These are phyloP conservation scores for Nidularia sp. DNA, from an alignment of 768 basidiomycete species.

Conservation along the genomic window DNA sequence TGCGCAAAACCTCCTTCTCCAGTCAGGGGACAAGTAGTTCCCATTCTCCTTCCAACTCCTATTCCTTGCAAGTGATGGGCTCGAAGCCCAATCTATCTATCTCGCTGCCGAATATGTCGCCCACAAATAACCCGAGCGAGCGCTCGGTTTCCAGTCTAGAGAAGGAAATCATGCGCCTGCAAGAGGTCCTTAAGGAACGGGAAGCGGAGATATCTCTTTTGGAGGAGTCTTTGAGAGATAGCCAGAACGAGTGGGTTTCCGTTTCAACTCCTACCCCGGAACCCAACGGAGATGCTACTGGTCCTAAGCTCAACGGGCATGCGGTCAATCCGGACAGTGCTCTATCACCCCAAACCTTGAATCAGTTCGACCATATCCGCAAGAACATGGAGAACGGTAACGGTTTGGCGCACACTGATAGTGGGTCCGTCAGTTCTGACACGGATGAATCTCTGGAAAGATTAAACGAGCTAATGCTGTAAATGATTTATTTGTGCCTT, in stretches of 20 bases:
- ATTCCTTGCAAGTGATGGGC: conserved; percentile 26
- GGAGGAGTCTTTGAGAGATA: conserved; percentile 50
- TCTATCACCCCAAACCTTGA: conserved; percentile 68
- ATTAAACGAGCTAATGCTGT: conserved; percentile 93
- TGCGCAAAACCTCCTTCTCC: conserved; percentile 78
- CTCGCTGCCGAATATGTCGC: conserved; percentile 40
- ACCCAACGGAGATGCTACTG: neutral
- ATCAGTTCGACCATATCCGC: conserved; percentile 73
- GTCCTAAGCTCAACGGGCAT: conserved; percentile 16
- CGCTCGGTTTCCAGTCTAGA: conserved; percentile 84
- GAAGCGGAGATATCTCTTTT: conserved; percentile 85
- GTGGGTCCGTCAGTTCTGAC: conserved; percentile 38
- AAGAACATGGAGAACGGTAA: conserved; percentile 57
- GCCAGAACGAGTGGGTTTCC: conserved; percentile 17
- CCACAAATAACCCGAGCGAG: conserved; percentile 38
- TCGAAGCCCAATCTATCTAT: conserved; percentile 56
- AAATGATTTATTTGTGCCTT: conserved; percentile 21
- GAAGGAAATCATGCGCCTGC: conserved; percentile 92
- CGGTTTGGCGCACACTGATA: conserved; percentile 28
- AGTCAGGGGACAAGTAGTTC: conserved; percentile 69
- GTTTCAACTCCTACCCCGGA: conserved; percentile 7
- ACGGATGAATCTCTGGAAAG: conserved; percentile 71
- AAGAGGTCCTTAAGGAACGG: conserved; percentile 86
- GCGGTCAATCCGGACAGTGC: conserved; percentile 21
- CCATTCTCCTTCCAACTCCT: conserved; percentile 59